Evolutionary conservation across 2,329 filamentous ascomycete genomes (phyloP).

Genomic region (Leptosphaerulina australis): DNA sequence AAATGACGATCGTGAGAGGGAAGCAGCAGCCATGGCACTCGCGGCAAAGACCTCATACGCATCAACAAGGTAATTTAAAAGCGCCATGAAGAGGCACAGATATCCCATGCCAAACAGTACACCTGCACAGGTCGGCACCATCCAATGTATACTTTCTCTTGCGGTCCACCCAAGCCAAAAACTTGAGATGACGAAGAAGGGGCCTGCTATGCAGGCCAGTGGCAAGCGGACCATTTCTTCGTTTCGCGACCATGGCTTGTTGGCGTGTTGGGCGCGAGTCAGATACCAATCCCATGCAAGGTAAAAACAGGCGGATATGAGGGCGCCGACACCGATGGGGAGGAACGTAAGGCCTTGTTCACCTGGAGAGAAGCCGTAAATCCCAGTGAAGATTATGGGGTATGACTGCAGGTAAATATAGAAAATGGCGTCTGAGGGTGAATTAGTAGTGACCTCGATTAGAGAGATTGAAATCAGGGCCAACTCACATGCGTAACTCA

Average conservation of each 20-base stretch:
- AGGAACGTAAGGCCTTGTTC: conserved; percentile 71
- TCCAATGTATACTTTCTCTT: conserved; percentile 49
- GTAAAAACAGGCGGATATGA: conserved; percentile 66
- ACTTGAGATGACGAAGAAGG: conserved; percentile 56
- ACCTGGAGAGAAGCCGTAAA: conserved; percentile 69
- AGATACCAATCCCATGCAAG: conserved; percentile 69
- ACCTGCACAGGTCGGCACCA: conserved; percentile 51
- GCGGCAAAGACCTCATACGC: conserved; percentile 78
- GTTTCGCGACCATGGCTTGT: conserved; percentile 63
- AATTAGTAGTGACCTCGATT: not conserved
- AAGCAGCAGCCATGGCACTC: conserved; percentile 81
- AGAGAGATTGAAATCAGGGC: not conserved
- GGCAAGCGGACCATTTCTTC: conserved; percentile 74
- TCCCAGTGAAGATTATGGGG: conserved; percentile 66
- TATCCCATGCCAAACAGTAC: conserved; percentile 55
- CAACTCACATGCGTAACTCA: conserved; percentile 63
- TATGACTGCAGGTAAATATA: conserved; percentile 81
- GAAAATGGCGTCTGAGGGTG: conserved; percentile 57
- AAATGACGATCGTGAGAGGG: conserved; percentile 77
- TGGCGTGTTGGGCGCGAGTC: conserved; percentile 54
- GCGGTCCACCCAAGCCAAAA: conserved; percentile 56
- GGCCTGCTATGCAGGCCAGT: conserved; percentile 72
- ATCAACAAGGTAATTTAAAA: conserved; percentile 66
- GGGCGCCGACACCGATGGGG: conserved; percentile 68
- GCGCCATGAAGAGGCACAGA: conserved; percentile 58